Conservation (phyloP, 352 stramenopile genomes). For the Phytophthora agathidicida region DNA sequence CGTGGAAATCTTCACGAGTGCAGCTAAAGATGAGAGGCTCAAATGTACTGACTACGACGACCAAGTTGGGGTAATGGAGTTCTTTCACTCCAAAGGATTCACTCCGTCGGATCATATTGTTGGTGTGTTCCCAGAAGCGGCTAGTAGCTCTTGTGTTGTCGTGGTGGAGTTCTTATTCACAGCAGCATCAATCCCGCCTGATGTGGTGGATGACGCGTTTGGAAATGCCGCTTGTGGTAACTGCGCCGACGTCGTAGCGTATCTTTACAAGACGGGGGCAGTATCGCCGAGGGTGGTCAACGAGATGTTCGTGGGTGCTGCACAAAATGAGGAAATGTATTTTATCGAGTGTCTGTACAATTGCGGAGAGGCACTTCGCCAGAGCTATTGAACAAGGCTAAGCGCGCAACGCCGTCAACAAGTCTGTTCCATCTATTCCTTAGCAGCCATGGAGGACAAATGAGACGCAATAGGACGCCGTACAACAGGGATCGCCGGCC, state of each 20-base stretch:
- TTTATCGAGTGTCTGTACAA: neutral
- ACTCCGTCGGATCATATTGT: neutral
- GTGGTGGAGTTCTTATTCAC: slow-evolving; percentile 2
- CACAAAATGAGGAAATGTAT: neutral
- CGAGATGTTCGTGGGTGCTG: neutral
- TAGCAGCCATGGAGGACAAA: no score
- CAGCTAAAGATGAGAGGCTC: neutral
- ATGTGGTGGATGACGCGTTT: slow-evolving; percentile 3
- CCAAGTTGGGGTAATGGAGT: neutral
- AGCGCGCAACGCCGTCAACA: neutral
- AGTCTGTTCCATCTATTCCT: neutral
- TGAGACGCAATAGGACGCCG: no score
- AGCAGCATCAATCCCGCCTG: neutral
- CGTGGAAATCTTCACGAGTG: neutral
- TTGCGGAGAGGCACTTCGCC: neutral
- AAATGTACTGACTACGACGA: neutral
- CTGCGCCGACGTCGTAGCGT: neutral
- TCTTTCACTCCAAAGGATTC: neutral
- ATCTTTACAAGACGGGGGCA: neutral
- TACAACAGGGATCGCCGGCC: no score
- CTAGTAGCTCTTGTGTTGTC: neutral
- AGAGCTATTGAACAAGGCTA: neutral
- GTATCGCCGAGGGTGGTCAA: neutral
- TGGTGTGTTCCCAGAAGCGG: neutral
- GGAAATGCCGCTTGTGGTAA: neutral